Conservation (phyloP, 352 stramenopile species). For the Phytopythium montanum region DNA sequence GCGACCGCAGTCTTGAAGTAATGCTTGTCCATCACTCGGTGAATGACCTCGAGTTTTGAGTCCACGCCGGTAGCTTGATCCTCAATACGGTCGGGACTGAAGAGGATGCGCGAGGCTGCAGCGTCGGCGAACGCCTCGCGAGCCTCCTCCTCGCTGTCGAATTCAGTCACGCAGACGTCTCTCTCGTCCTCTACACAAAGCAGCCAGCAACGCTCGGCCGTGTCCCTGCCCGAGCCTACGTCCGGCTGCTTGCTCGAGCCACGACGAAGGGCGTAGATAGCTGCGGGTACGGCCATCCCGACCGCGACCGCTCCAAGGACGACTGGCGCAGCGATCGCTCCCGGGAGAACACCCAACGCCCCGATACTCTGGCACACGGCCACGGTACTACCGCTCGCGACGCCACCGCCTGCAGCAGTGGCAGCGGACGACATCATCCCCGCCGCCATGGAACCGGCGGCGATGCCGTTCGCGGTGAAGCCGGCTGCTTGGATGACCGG, state of each 20-base stretch:
- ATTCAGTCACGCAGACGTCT: not conserved
- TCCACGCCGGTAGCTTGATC: not conserved
- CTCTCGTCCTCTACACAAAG: not conserved
- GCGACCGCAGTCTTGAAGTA: not conserved
- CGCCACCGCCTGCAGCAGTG: constrained; percentile 24
- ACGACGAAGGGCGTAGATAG: not conserved
- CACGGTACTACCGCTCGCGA: constrained; percentile 28
- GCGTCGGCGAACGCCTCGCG: not conserved
- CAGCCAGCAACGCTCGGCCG: not conserved
- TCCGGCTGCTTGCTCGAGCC: not conserved
- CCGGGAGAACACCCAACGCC: constrained; percentile 18
- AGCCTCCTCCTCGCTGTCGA: not conserved
- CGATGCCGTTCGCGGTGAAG: constrained; percentile 32
- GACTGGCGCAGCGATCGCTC: not conserved
- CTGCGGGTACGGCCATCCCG: not conserved
- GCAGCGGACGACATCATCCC: constrained; percentile 45
- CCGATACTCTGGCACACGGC: constrained; percentile 44
- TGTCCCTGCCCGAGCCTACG: no score
- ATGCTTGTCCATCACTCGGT: not conserved
- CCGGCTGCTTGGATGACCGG: constrained; percentile 18
- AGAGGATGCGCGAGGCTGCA: not conserved
- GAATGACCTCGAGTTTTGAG: not conserved
- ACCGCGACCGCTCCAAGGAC: not conserved
- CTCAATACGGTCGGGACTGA: not conserved
- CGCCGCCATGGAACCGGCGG: constrained; percentile 26